Conservation (phyloP, 495 filamentous ascomycete genomes). For the Lophiostoma macrostomum region DNA sequence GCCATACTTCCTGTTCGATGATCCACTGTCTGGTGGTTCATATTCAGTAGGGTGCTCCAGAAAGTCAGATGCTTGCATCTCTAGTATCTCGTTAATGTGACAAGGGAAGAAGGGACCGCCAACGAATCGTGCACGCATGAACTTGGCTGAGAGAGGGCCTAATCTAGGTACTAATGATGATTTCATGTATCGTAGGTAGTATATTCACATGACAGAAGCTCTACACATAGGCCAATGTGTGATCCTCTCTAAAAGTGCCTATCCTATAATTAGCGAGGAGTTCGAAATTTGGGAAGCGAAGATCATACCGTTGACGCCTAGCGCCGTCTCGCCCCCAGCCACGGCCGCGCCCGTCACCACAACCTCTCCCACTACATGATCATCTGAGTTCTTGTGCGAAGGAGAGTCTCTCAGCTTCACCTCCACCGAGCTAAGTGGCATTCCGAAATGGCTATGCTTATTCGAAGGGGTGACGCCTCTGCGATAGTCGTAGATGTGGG, state of each 20-base stretch:
- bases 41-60: too few species aligned
- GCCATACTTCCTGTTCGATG: too few species aligned
- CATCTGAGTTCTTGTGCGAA: constrained; percentile 57
- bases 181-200: too few species aligned
- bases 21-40: too few species aligned
- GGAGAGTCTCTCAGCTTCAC: constrained; percentile 63
- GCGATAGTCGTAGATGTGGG: constrained; percentile 83
- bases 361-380: constrained; percentile 59
- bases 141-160: too few species aligned
- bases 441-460: constrained; percentile 71
- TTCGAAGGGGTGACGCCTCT: constrained; percentile 45
- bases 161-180: too few species aligned
- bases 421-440: constrained; percentile 76
- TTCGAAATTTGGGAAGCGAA: background rate
- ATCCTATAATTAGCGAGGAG: background rate
- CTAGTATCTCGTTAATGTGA: too few species aligned
- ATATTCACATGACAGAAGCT: too few species aligned
- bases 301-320: constrained; percentile 49
- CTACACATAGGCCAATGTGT: constrained; percentile 36
- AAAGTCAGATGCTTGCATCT: too few species aligned
- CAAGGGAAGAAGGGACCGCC: too few species aligned
- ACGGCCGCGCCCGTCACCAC: constrained; percentile 66
- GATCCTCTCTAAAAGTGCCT: constrained; percentile 37
- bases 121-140: too few species aligned
- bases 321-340: constrained; percentile 55